phyloP scores from a whole-genome alignment of 1,284 basidiomycete species.

The Sanguinoderma infundibulare region DNA sequence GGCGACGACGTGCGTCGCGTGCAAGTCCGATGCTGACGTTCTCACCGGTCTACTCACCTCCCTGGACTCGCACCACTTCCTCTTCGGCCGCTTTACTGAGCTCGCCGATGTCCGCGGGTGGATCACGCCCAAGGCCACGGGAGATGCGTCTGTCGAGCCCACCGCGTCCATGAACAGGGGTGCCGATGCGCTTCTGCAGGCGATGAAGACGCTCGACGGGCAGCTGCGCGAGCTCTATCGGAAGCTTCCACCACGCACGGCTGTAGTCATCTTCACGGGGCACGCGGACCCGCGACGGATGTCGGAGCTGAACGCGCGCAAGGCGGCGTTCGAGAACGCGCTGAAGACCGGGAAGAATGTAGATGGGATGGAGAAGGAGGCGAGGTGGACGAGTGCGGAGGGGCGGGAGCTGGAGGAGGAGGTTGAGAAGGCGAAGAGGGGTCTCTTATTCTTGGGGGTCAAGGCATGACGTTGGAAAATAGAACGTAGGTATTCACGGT shows the following conservation, averaged over 20 bases:
- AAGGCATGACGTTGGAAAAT: conserved; percentile 41
- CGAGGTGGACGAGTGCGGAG: conserved; percentile 77
- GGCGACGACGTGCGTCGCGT: conserved; percentile 75
- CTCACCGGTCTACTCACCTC: conserved; percentile 65
- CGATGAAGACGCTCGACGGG: conserved; percentile 56
- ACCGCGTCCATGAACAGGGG: conserved; percentile 14
- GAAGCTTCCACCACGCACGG: conserved; percentile 76
- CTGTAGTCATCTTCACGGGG: conserved; percentile 84
- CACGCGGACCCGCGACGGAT: conserved; percentile 44
- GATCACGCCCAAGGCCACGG: conserved; percentile 56
- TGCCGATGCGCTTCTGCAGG: conserved; percentile 32
- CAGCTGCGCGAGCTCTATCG: conserved; percentile 68
- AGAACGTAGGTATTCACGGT: too few relatives aligned
- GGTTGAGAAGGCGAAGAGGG: conserved; percentile 78
- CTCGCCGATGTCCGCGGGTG: conserved; percentile 80
- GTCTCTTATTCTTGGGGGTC: conserved; percentile 82
- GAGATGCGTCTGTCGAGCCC: conserved; percentile 36
- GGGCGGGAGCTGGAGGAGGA: conserved; percentile 78
- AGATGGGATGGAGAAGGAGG: conserved; percentile 49
- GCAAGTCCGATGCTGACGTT: conserved; percentile 78
- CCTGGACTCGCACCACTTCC: conserved; percentile 73
- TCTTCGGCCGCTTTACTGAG: conserved; percentile 82
- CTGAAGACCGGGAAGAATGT: conserved; percentile 58
- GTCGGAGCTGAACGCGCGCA: conserved; percentile 25
- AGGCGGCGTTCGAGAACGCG: conserved; percentile 70